A percentile compares a stretch with the other conserved stretches of the same genome.
Conservation (phyloP, 768 basidiomycete species). For the Nevesoporus exiguus region DNA sequence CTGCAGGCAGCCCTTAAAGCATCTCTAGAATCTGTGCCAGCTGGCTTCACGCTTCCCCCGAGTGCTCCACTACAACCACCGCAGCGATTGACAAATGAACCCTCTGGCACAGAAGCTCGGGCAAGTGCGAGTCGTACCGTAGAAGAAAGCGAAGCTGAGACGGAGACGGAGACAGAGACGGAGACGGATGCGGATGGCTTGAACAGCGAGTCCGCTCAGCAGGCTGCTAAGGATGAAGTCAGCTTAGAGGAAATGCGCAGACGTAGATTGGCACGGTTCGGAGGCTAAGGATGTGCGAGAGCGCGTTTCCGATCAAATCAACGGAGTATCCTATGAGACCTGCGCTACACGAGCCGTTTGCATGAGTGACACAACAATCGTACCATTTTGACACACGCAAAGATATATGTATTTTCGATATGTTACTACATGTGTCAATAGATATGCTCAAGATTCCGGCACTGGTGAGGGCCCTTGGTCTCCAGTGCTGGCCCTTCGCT, state of each 20-base stretch:
- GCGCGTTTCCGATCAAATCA: neutral
- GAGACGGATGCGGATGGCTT: conserved; percentile 31
- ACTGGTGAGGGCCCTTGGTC: conserved; percentile 25
- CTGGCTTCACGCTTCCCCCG: conserved; percentile 44
- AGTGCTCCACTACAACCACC: conserved; percentile 9
- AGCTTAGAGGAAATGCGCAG: conserved; percentile 66
- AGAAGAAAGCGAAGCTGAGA: conserved; percentile 28
- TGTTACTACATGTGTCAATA: neutral
- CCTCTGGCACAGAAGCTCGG: neutral
- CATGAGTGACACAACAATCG: too few relatives aligned
- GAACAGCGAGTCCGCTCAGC: conserved; percentile 2
- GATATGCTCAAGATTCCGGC: conserved; percentile 8
- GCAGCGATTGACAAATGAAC: conserved; percentile 16
- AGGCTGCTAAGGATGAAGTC: conserved; percentile 33
- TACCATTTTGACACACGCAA: neutral
- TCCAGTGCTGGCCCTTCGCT: conserved; percentile 37
- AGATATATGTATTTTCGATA: neutral
- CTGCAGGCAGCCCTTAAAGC: conserved; percentile 86
- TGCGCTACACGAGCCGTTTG: too few relatives aligned
- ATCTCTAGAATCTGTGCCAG: conserved; percentile 65
- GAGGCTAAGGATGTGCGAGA: conserved; percentile 32
- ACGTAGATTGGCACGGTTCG: conserved; percentile 64
- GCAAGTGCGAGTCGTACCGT: conserved; percentile 7
- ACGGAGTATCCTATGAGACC: too few relatives aligned
- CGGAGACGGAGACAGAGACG: conserved; percentile 34